These are phyloP conservation scores for Diaporthe citrichinensis DNA, from an alignment of 2,329 filamentous ascomycete species.

Conservation along the genomic window DNA sequence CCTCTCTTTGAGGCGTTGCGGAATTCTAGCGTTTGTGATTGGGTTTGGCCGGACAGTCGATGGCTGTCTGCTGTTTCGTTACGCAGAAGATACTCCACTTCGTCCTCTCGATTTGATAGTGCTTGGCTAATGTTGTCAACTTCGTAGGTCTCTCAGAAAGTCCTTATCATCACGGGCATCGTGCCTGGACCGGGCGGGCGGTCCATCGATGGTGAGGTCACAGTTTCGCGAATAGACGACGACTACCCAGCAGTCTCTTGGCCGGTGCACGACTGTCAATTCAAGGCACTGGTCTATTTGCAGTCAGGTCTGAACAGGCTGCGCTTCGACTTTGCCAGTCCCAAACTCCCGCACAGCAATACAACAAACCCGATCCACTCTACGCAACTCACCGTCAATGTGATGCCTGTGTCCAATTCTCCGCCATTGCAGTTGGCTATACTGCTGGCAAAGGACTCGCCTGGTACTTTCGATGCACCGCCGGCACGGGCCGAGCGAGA, in stretches of 20 bases:
- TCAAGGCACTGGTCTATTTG: conserved; percentile 93
- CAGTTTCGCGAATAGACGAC: conserved; percentile 86
- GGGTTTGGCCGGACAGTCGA: not conserved
- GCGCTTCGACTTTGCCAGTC: conserved; percentile 88
- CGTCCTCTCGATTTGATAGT: not conserved
- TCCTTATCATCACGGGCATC: conserved; percentile 84
- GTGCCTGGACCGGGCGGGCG: conserved; percentile 80
- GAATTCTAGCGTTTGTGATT: no score
- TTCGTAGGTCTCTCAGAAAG: conserved; percentile 87
- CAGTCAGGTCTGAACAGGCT: conserved; percentile 90
- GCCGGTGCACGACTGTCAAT: conserved; percentile 91
- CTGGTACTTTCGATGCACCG: conserved; percentile 85
- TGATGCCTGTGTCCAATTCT: conserved; percentile 81
- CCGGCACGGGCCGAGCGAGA: conserved; percentile 83
- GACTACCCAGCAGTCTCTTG: conserved; percentile 85
- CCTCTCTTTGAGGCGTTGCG: not conserved
- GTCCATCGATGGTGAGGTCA: conserved; percentile 83
- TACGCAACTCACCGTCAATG: conserved; percentile 86
- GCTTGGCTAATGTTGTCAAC: conserved; percentile 8
- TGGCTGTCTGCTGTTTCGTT: not conserved
- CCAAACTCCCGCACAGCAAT: conserved; percentile 80
- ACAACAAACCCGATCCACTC: conserved; percentile 80
- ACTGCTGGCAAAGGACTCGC: conserved; percentile 88
- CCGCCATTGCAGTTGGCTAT: conserved; percentile 93
- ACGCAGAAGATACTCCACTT: not conserved